Percentiles rank a stretch among this genome's conserved stretches.
Conservation (phyloP, 208 protist genomes). For the Borovskyia barvae region DNA sequence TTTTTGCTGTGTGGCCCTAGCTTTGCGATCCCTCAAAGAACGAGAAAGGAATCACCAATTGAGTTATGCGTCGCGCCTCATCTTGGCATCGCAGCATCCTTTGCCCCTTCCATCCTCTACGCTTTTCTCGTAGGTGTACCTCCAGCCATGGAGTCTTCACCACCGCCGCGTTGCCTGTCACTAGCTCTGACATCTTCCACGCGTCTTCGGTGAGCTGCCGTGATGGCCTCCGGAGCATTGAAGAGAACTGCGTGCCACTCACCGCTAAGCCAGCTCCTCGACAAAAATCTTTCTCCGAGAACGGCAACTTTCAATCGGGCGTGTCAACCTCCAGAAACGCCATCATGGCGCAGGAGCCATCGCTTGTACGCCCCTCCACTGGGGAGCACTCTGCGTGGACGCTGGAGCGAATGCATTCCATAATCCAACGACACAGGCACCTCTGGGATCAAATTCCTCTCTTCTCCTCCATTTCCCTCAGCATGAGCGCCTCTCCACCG, state of each 20-base stretch:
- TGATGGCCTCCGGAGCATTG: background rate
- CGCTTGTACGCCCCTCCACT: no score
- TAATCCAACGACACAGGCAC: slow-evolving; percentile 3
- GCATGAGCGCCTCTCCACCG: no score
- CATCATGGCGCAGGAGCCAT: no score
- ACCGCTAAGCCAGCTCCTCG: no score
- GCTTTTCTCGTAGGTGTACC: slow-evolving; percentile 2
- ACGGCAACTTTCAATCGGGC: no score
- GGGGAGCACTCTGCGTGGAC: slow-evolving; percentile 16
- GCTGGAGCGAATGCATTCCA: slow-evolving; percentile 12
- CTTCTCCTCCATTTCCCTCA: slow-evolving; percentile 5
- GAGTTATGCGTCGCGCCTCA: slow-evolving; percentile 7
- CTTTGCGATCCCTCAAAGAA: no score
- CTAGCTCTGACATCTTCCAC: no score
- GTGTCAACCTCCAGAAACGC: no score
- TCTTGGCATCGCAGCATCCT: slow-evolving; percentile 1
- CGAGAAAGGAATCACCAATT: background rate
- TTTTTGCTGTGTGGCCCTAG: no score
- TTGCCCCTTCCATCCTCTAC: slow-evolving; percentile 1
- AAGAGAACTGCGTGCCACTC: background rate
- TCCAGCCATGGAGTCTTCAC: background rate
- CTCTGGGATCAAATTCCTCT: slow-evolving; percentile 8
- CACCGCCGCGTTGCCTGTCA: no score
- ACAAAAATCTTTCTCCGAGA: no score
- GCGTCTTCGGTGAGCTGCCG: background rate